phyloP scores from a whole-genome alignment of 148 eudicot species.

The Camellia lanceoleosa region DNA sequence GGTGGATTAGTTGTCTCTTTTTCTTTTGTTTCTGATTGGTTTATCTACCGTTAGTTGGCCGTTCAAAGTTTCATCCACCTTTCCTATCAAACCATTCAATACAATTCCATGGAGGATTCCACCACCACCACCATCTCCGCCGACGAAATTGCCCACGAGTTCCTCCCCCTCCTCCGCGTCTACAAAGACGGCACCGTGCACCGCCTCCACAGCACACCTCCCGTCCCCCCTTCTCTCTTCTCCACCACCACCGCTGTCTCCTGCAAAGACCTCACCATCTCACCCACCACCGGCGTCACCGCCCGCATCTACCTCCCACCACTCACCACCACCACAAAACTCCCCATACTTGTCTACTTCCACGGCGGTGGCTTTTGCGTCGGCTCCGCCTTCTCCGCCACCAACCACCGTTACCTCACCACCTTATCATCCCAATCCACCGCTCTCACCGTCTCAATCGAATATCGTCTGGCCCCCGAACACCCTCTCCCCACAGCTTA shows the following conservation, averaged over 20 bases:
- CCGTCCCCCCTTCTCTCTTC: slow-evolving; percentile 30
- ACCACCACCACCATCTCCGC: too few relatives aligned
- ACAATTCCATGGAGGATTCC: background rate
- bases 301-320: slow-evolving; percentile 37
- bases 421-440: background rate
- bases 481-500: background rate
- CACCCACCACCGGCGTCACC: slow-evolving; percentile 17
- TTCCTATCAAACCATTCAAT: too few relatives aligned
- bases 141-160: background rate
- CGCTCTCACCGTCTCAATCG: background rate
- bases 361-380: slow-evolving; percentile 1
- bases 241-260: slow-evolving; percentile 28
- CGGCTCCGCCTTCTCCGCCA: slow-evolving; percentile 4
- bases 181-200: slow-evolving; percentile 39
- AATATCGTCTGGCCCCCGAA: slow-evolving; percentile 4
- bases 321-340: background rate
- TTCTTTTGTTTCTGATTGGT: too few relatives aligned
- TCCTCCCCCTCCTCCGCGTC: slow-evolving; percentile 12
- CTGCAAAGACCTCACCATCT: slow-evolving; percentile 37
- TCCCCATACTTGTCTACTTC: slow-evolving; percentile 1
- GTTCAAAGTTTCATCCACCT: too few relatives aligned
- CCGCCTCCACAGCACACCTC: slow-evolving; percentile 15
- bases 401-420: background rate
- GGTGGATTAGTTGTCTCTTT: too few relatives aligned
- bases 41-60: too few relatives aligned